These are phyloP conservation scores for Herpetospermum pedunculosum DNA, from an alignment of 306 rosid genomes.

Conservation along the genomic window DNA sequence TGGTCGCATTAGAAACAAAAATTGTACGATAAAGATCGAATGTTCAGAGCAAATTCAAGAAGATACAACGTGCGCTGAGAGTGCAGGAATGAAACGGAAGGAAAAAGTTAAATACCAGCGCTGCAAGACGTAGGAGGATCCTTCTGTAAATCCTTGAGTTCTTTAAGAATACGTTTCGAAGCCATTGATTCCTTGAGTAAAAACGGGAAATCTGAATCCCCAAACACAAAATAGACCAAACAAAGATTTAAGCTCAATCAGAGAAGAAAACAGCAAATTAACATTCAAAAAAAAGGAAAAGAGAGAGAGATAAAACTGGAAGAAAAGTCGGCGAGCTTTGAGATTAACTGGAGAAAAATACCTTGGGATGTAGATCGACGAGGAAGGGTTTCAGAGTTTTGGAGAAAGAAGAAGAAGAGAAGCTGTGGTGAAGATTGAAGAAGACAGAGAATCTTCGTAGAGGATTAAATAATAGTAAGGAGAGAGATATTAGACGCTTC, in stretches of 20 bases:
- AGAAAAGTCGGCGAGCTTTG: neutral
- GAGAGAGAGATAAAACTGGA: neutral
- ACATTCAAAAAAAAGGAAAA: neutral
- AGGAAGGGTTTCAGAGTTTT: neutral
- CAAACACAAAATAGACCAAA: neutral
- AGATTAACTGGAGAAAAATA: neutral
- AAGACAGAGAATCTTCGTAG: neutral
- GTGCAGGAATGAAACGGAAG: neutral
- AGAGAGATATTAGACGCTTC: slow-evolving; percentile 2
- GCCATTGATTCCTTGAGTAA: slow-evolving; percentile 31
- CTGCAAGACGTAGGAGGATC: slow-evolving; percentile 85
- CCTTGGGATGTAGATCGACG: neutral
- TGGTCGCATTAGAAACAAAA: neutral
- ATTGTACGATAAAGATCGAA: too few relatives aligned
- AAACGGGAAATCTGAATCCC: neutral
- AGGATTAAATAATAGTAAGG: neutral
- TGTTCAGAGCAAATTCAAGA: neutral
- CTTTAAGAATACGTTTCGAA: slow-evolving; percentile 76
- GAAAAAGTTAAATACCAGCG: slow-evolving; percentile 39
- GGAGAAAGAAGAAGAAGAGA: neutral
- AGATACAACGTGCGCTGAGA: neutral
- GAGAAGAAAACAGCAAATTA: neutral
- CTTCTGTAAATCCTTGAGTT: slow-evolving; percentile 88
- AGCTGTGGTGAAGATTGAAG: neutral
- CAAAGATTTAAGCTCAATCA: slow-evolving; percentile 12